Conservation (phyloP, 1,139 yeast species). For the Candida neerlandica region DNA sequence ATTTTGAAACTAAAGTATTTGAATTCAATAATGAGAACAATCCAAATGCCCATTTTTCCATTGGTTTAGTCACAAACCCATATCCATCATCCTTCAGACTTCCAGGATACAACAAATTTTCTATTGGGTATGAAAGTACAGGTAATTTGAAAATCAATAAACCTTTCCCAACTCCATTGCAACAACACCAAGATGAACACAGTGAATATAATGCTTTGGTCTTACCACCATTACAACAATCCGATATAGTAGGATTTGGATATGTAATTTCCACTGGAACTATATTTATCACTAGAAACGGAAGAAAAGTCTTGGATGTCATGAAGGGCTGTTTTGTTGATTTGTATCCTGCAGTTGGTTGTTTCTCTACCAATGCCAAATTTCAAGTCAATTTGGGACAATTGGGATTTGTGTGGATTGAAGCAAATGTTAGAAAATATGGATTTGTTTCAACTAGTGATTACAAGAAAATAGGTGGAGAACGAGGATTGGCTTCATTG, state of each 20-base stretch:
- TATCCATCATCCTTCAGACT: slow-evolving; percentile 79
- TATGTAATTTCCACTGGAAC: slow-evolving; percentile 80
- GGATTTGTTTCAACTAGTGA: slow-evolving; percentile 77
- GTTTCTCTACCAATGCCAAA: slow-evolving; percentile 65
- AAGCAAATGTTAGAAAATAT: slow-evolving; percentile 91
- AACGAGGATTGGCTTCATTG: slow-evolving; percentile 46
- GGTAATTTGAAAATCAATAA: slow-evolving; percentile 82
- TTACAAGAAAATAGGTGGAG: slow-evolving; percentile 41
- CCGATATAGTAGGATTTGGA: slow-evolving; percentile 94
- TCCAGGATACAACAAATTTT: slow-evolving; percentile 83
- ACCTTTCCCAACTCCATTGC: slow-evolving; percentile 60
- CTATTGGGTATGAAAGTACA: slow-evolving; percentile 84
- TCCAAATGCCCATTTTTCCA: slow-evolving; percentile 58
- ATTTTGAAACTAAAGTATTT: slow-evolving; percentile 70
- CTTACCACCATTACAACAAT: slow-evolving; percentile 75
- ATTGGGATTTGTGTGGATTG: slow-evolving; percentile 89
- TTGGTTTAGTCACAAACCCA: slow-evolving; percentile 87
- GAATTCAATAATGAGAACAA: slow-evolving; percentile 39
- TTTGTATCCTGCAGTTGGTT: slow-evolving; percentile 90
- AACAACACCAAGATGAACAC: slow-evolving; percentile 52
- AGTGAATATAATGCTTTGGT: slow-evolving; percentile 59
- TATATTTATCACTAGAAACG: slow-evolving; percentile 87
- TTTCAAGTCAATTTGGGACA: slow-evolving; percentile 89
- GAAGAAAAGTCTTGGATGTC: slow-evolving; percentile 82
- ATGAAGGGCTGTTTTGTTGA: slow-evolving; percentile 78